A percentile compares a stretch with the other conserved stretches of the same genome.
Conservation (phyloP, 2,329 filamentous ascomycete species). For the Parastagonospora nodorum region DNA sequence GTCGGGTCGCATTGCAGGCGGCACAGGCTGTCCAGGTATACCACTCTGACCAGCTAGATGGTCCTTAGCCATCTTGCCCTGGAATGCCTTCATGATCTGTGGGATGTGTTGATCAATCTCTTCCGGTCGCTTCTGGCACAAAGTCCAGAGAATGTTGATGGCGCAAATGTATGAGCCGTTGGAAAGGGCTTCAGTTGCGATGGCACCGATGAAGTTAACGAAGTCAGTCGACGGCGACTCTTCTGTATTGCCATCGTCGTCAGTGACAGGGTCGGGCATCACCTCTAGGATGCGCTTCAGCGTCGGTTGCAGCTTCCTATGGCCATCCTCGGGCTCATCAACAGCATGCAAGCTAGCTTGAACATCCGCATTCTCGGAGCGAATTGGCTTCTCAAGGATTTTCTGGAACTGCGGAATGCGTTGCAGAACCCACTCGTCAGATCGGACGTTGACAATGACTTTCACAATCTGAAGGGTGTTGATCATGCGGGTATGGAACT, state of each 20-base stretch:
- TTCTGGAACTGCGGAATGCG: constrained; percentile 81
- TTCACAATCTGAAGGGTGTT: constrained; percentile 93
- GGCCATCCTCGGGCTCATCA: constrained; percentile 71
- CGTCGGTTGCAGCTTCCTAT: constrained; percentile 67
- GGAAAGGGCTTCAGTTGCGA: constrained; percentile 85
- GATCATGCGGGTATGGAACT: constrained; percentile 83
- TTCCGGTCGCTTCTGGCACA: constrained; percentile 81
- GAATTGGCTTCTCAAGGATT: constrained; percentile 85
- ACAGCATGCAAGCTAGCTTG: constrained; percentile 87
- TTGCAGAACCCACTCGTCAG: constrained; percentile 86
- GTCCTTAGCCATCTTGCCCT: constrained; percentile 88
- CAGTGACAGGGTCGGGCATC: constrained; percentile 80
- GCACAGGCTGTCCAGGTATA: constrained; percentile 40
- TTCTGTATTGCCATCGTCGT: constrained; percentile 80
- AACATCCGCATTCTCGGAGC: constrained; percentile 86
- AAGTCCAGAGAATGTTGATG: constrained; percentile 90
- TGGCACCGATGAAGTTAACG: constrained; percentile 79
- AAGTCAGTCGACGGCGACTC: constrained; percentile 83
- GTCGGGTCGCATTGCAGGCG: constrained; percentile 56
- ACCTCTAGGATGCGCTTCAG: constrained; percentile 85
- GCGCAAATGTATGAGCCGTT: constrained; percentile 82
- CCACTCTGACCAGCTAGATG: constrained; percentile 73
- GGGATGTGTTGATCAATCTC: constrained; percentile 89
- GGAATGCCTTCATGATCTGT: constrained; percentile 89
- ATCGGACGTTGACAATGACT: constrained; percentile 84